phyloP scores from a whole-genome alignment of 805 yeast genomes.

The Saturnispora zaruensis region DNA sequence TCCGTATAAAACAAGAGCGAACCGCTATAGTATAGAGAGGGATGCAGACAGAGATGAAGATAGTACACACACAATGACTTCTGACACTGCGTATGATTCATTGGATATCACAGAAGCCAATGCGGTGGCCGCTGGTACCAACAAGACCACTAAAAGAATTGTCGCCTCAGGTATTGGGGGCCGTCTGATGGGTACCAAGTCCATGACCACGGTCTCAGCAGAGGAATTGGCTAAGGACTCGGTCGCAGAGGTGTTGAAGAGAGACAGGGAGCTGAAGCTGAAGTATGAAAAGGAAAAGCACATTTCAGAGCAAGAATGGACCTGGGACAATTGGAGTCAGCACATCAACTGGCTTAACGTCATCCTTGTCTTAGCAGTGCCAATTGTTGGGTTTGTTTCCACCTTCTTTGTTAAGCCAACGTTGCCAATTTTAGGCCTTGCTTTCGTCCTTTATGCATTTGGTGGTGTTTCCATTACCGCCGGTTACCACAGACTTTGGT shows the following conservation, averaged over 20 bases:
- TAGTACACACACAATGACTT: background rate
- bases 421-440: slow-evolving; percentile 37
- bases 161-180: slow-evolving; percentile 77
- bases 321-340: slow-evolving; percentile 57
- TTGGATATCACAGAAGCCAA: slow-evolving; percentile 65
- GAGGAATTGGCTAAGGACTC: slow-evolving; percentile 50
- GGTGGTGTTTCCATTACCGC: slow-evolving; percentile 76
- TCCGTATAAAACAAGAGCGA: background rate
- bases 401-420: slow-evolving; percentile 43
- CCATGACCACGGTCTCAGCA: slow-evolving; percentile 58
- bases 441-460: slow-evolving; percentile 43
- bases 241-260: slow-evolving; percentile 37
- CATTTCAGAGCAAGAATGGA: slow-evolving; percentile 76
- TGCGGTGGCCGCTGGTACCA: slow-evolving; percentile 75
- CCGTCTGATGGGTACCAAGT: slow-evolving; percentile 71
- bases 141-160: slow-evolving; percentile 59
- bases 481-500: slow-evolving; percentile 75
- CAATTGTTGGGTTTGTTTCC: slow-evolving; percentile 42
- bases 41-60: background rate
- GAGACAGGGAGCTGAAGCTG: slow-evolving; percentile 35
- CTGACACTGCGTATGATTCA: slow-evolving; percentile 16
- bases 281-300: slow-evolving; percentile 40
- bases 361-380: slow-evolving; percentile 53
- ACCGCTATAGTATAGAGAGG: background rate
- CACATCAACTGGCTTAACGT: slow-evolving; percentile 76